Percentiles rank a stretch among this genome's conserved stretches.
These are phyloP conservation scores for Poteriospumella lacustris DNA, from an alignment of 108 stramenopile species.

Conservation along the genomic window DNA sequence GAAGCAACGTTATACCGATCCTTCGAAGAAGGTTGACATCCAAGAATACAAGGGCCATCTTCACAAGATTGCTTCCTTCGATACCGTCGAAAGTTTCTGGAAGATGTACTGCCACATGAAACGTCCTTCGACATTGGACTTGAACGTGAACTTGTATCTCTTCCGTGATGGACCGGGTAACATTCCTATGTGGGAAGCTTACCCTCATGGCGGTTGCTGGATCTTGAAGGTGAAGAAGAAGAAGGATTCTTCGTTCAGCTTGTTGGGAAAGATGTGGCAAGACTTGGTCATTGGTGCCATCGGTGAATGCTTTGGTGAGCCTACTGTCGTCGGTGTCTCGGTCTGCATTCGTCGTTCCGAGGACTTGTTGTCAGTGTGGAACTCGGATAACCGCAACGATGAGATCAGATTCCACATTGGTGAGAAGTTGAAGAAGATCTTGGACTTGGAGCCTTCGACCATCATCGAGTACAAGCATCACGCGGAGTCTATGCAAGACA, in stretches of 20 bases:
- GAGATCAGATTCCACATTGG: slow-evolving; percentile 46
- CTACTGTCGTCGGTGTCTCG: slow-evolving; percentile 50
- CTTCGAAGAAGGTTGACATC: slow-evolving; percentile 39
- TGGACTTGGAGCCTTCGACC: slow-evolving; percentile 51
- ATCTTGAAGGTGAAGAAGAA: slow-evolving; percentile 50
- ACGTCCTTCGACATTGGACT: slow-evolving; percentile 45
- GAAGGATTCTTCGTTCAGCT: slow-evolving; percentile 35
- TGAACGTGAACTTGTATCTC: slow-evolving; percentile 51
- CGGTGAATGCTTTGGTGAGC: slow-evolving; percentile 52
- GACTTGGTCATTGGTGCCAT: slow-evolving; percentile 51
- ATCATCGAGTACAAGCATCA: slow-evolving; percentile 59
- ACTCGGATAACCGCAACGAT: slow-evolving; percentile 48
- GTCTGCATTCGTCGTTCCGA: slow-evolving; percentile 46
- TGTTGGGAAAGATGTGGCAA: slow-evolving; percentile 54
- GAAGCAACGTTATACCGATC: slow-evolving; percentile 36
- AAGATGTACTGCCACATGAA: slow-evolving; percentile 49
- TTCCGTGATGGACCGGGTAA: slow-evolving; percentile 45
- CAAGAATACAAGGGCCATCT: slow-evolving; percentile 42
- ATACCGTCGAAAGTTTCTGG: slow-evolving; percentile 57
- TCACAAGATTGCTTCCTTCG: slow-evolving; percentile 44
- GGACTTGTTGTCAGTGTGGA: slow-evolving; percentile 51
- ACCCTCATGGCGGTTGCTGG: slow-evolving; percentile 55
- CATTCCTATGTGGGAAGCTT: slow-evolving; percentile 54
- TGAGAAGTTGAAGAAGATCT: slow-evolving; percentile 50
- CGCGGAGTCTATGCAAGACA: slow-evolving; percentile 40